Base-by-base conservation (phyloP, 495 filamentous ascomycete species). In the Tirmania nivea region DNA sequence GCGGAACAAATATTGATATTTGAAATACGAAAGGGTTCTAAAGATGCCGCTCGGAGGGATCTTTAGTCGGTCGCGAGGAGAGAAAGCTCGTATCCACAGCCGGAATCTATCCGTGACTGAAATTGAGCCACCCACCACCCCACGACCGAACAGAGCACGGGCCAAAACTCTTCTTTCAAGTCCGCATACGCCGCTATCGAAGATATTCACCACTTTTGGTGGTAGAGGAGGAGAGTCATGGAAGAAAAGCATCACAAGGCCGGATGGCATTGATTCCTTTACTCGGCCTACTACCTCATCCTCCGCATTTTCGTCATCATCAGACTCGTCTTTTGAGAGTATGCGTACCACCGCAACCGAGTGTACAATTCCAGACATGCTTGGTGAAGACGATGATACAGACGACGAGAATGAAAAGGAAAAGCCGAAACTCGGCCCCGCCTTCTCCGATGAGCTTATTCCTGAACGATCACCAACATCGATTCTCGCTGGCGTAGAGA, bases 301-400 rank as follows among this genome's bases (percentile, higher is more conserved):
- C 55, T 84, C 81, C 0, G 73, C 70, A 37, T 69, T 73, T 37
- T 85, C 81, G 6, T 75, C 83, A 62, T 85, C 81, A 3, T 86
- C 81, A 2, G 63, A 77, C 45, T 81, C 79, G 36, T 84, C 81
- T 0, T 71, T 73, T 53, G 77, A 76, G 52, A 86, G 78, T 34
- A 72, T 74, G 17, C 72, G 71, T 16, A 82, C 82, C 14, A 79
- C 76, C 49, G 76, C 70, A 0, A 80, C 81, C 3, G 67, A 75
- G 51, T 79, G 76, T 52, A 80, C 75, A 48, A 83, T 79, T 61
- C 83, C 77, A 61, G 79, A 78, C 9, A 82, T 78, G 60, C 74
- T 74, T 10, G 81, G 84, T 52, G 67, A 71, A 61, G 55, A 68
- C 53, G 56, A 65, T 53, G 67, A 60, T 34, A 64, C 65, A 70